Base-by-base conservation (phyloP, 106 monocot species). In the Dendrobium chrysotoxum region DNA sequence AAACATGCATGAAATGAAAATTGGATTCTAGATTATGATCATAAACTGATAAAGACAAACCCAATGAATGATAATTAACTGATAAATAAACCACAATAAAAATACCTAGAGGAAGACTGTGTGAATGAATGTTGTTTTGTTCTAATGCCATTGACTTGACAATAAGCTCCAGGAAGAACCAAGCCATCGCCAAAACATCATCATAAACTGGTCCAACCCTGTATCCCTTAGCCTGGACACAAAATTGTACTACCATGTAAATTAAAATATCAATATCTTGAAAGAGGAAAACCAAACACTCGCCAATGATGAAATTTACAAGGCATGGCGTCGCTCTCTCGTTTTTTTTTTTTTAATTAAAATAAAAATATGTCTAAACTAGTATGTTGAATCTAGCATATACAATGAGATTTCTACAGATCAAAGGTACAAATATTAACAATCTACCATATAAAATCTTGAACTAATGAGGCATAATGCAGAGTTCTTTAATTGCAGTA, bases 181-280 rank as follows among this genome's bases (percentile, higher is more conserved):
- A 99, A 72, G 99, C 95, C 99, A 99, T 99, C 77, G 99, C 95
- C 89, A 99, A 83, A 31, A 99, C 99, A 93, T 99, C 99, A 90
- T 99, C 99, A 87, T 99, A 99, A 81, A 99, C 99, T 16, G 99
- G 99, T 28, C 99, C 99, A 83, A 99, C 99, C 75, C 99, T 87
- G 75, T 99, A 99, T 21, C 99, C 99, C 85, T 99, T 99, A 18
- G 99, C 99, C 99, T 99, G 85, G 9, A 66, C 18, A 72, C 7
- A 80, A 74, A 41, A 74, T 72, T 76, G 1, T 0, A 47, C 7
- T 74, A 7, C 15, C 15, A 39, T 8, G 1, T 74, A 74, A 74
- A 41, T 74, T 21, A 21, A 74, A 41, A 40, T 21, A 20, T 40
- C 6, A 74, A 40, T 74, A 21, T 40, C 74, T 0, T 40, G 42